Conservation (phyloP, 2,329 filamentous ascomycete species). For the Pleoardoris graminearum region DNA sequence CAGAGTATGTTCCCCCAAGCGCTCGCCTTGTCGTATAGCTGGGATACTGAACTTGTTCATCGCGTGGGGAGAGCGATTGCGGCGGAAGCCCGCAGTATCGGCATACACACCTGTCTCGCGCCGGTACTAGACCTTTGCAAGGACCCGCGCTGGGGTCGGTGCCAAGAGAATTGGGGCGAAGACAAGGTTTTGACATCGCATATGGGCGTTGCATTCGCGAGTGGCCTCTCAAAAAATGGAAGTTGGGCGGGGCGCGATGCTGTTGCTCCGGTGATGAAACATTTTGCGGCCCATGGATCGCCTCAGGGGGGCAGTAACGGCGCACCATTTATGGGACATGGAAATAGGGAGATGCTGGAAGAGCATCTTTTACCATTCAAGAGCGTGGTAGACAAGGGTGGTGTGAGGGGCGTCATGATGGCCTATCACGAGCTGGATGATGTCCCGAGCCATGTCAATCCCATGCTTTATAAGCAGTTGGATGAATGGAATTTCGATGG, state of each 20-base stretch:
- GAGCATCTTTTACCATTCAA: constrained; percentile 52
- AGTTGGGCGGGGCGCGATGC: constrained; percentile 50
- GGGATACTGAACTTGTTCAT: constrained; percentile 49
- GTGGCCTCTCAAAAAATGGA: constrained; percentile 51
- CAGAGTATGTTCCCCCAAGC: constrained; percentile 53
- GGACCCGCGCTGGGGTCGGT: constrained; percentile 51
- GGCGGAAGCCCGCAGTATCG: constrained; percentile 50
- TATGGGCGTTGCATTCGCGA: constrained; percentile 52
- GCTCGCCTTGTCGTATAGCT: constrained; percentile 49
- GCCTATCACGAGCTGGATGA: constrained; percentile 51
- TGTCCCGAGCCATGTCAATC: constrained; percentile 47
- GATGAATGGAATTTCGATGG: constrained; percentile 49
- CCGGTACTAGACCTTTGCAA: constrained; percentile 52
- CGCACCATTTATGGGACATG: constrained; percentile 51
- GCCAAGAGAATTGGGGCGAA: constrained; percentile 54
- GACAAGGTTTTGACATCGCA: constrained; percentile 51
- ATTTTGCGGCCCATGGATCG: constrained; percentile 52
- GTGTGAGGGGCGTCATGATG: constrained; percentile 52
- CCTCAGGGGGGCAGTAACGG: constrained; percentile 51
- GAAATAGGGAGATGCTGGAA: constrained; percentile 49
- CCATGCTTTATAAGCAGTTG: constrained; percentile 46
- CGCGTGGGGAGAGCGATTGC: constrained; percentile 50
- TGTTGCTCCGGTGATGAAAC: constrained; percentile 52
- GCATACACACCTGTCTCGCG: constrained; percentile 51
- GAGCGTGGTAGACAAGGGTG: constrained; percentile 49